Conservation (phyloP, 495 filamentous ascomycete genomes). For the Penicillium robsamsonii region DNA sequence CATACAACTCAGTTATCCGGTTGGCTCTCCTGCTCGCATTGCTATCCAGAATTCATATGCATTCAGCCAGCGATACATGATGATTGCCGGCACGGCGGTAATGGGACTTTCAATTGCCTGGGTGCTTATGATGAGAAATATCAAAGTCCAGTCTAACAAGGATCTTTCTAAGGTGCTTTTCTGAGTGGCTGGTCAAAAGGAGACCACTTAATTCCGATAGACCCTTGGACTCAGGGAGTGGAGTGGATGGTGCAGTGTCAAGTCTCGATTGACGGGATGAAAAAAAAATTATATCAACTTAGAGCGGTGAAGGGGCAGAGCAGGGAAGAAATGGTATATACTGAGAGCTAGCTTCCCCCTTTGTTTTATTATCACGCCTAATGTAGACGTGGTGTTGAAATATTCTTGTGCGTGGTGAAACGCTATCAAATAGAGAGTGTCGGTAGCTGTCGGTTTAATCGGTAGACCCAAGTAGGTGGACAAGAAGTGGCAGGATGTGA, state of each 20-base stretch:
- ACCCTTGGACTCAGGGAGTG: not conserved
- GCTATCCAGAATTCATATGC: slow-evolving; percentile 60
- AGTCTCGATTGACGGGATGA: not conserved
- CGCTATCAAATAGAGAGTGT: no score
- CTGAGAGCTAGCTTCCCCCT: no score
- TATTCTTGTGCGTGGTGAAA: no score
- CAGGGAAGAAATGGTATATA: no score
- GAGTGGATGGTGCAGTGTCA: not conserved
- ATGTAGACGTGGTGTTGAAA: no score
- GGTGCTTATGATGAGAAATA: slow-evolving; percentile 53
- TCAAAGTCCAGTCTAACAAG: slow-evolving; percentile 49
- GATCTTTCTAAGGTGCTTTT: slow-evolving; percentile 2
- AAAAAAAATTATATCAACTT: not conserved
- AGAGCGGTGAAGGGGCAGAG: not conserved
- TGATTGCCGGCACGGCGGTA: slow-evolving; percentile 49
- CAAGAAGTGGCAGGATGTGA: no score
- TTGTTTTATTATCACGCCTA: no score
- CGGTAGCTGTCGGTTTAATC: no score
- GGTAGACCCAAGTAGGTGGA: no score
- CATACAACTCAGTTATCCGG: slow-evolving; percentile 50
- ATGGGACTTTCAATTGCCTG: slow-evolving; percentile 44
- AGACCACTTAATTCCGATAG: no score
- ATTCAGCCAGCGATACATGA: slow-evolving; percentile 53
- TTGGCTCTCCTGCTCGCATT: slow-evolving; percentile 49
- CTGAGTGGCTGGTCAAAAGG: not conserved